Evolutionary conservation across 1,284 basidiomycete genomes (phyloP).

Genomic region (Sutorius eximius): DNA sequence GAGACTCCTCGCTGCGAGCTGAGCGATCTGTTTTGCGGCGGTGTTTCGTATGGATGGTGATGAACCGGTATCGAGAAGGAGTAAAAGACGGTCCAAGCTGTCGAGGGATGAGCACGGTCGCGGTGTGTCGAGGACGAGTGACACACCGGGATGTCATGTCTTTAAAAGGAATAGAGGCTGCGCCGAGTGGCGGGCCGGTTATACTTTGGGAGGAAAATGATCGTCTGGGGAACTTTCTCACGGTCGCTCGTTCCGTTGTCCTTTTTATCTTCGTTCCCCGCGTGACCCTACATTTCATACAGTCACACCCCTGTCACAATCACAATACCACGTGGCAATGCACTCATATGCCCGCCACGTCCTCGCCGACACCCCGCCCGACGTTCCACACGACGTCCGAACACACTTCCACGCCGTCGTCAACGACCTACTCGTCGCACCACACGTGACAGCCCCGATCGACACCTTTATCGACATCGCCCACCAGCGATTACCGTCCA

Average conservation of each 20-base stretch:
- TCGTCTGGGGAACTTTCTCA: constrained; percentile 43
- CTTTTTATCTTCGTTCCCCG: constrained; percentile 39
- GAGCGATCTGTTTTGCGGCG: constrained; percentile 90
- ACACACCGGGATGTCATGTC: constrained; percentile 69
- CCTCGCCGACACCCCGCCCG: constrained; percentile 2
- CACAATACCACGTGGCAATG: constrained; percentile 10
- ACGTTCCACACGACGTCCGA: background rate
- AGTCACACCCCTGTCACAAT: constrained; percentile 31
- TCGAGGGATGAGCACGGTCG: constrained; percentile 8
- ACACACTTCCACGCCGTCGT: constrained; percentile 16
- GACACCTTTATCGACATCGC: constrained; percentile 37
- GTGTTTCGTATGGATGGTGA: constrained; percentile 83
- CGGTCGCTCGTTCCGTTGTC: constrained; percentile 34
- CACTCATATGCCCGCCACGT: constrained; percentile 18
- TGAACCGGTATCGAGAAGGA: constrained; percentile 88
- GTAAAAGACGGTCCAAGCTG: constrained; percentile 90
- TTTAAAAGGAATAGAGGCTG: constrained; percentile 38
- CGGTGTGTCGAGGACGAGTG: background rate
- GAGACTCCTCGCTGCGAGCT: constrained; percentile 81
- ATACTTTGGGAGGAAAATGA: constrained; percentile 40
- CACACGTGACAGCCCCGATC: constrained; percentile 10
- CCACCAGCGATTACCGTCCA: constrained; percentile 37
- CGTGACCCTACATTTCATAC: constrained; percentile 31
- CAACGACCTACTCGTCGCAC: constrained; percentile 6
- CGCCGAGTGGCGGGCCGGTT: constrained; percentile 42